Base-by-base conservation (phyloP, 1,284 basidiomycete genomes). In the Grifola frondosa region DNA sequence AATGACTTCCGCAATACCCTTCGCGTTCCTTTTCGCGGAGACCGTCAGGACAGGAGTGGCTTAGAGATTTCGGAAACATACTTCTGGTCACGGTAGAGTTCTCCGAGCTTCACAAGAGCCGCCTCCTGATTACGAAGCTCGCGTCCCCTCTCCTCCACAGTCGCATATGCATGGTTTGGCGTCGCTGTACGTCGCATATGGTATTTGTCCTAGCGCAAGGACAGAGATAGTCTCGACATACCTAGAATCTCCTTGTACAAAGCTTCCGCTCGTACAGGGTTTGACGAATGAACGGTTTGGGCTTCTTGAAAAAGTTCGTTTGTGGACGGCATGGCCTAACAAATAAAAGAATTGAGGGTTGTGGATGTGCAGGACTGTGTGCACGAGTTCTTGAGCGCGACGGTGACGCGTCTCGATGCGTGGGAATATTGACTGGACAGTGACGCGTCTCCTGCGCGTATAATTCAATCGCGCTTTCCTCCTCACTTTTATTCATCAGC, bases 31-130 rank as follows among this genome's bases (percentile, higher is more conserved):
- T 53, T 6, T n/a, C n/a, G n/a, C n/a, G n/a, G n/a, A n/a, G n/a
- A n/a, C n/a, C n/a, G n/a, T n/a, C n/a, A n/a, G n/a, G n/a, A n/a
- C n/a, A n/a, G n/a, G n/a, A n/a, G n/a, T n/a, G n/a, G n/a, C n/a
- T n/a, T n/a, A n/a, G n/a, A n/a, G n/a, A n/a, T n/a, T 30, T 32
- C 19, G 24, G 11, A 28, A 8, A 71, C 83, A 51, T 49, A 93
- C 90, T 83, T 83, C 58, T 87, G 78, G 66, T 96, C 91, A 29
- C 91, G 77, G 64, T 97, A 93, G 10, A 97, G 74, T 59, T 89
- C 81, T 2, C 93, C 95, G 2, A 99, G 84, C 56, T 88, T 88
- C 19, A 94, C 71, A 35, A 98, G 73, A 3, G 95, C 93, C 0
- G 75, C 71, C 64, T 97, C 95, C 65, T 97, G 93, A 58, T 93